Evolutionary conservation across 192 early-diverging fungal genomes (phyloP).

Genomic region (Podila horticola): DNA sequence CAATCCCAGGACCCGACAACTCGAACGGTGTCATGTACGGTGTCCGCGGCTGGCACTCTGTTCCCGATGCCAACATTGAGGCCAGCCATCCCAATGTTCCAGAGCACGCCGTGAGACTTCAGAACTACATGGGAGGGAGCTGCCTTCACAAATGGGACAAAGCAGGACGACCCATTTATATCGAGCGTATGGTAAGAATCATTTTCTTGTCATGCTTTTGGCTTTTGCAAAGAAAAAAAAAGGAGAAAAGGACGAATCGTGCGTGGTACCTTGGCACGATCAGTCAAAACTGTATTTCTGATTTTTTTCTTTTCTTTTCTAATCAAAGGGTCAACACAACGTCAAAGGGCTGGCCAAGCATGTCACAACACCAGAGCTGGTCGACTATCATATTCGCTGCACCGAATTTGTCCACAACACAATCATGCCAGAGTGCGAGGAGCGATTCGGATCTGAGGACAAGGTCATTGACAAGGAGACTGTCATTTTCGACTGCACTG

Average conservation of each 20-base stretch:
- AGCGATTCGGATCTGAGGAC: constrained; percentile 63
- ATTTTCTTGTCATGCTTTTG: neutral
- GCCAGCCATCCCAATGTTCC: constrained; percentile 61
- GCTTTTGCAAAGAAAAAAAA: neutral
- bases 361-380: constrained; percentile 68
- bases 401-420: constrained; percentile 76
- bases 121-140: constrained; percentile 74
- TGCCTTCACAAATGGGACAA: constrained; percentile 91
- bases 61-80: constrained; percentile 74
- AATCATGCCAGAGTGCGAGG: constrained; percentile 83
- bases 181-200: constrained; percentile 83
- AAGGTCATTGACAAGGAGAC: constrained; percentile 80
- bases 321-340: constrained; percentile 65
- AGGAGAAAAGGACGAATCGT: neutral
- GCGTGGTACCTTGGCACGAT: neutral
- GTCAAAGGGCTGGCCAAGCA: constrained; percentile 72
- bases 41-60: constrained; percentile 69
- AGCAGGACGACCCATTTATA: constrained; percentile 89
- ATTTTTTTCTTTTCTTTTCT: neutral
- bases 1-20: constrained; percentile 66
- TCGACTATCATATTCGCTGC: constrained; percentile 75
- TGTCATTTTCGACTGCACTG: constrained; percentile 92
- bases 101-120: constrained; percentile 71
- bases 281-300: neutral
- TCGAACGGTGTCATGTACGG: constrained; percentile 69